Percentiles rank a stretch among this genome's conserved stretches.
Conservation (phyloP, 2,329 filamentous ascomycete species). For the Daldinia eschscholtzii region DNA sequence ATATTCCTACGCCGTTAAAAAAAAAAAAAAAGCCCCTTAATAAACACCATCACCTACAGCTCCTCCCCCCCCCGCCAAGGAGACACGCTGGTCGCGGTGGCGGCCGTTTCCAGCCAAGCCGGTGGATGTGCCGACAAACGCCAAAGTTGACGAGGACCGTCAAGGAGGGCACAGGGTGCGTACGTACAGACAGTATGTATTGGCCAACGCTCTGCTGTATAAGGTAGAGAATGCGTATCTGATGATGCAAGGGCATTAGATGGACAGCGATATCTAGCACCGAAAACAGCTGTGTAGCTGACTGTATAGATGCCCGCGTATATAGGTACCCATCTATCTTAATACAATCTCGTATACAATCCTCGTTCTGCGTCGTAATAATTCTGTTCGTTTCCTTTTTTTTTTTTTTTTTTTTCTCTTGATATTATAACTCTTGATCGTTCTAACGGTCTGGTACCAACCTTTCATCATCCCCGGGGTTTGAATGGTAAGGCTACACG, state of each 20-base stretch:
- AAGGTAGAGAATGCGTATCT: not conserved
- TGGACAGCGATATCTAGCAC: not conserved
- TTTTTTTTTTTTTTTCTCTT: not conserved
- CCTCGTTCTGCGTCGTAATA: not conserved
- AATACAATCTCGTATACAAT: not conserved
- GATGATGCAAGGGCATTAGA: not conserved
- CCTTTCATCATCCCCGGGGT: not conserved
- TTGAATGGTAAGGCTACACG: not conserved
- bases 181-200: not conserved
- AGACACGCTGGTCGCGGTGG: constrained; percentile 5
- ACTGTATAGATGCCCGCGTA: not conserved
- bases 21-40: constrained; percentile 6
- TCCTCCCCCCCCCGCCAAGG: not conserved
- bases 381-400: not conserved
- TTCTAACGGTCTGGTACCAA: not conserved
- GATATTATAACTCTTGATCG: not conserved
- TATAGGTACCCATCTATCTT: not conserved
- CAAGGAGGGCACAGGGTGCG: not conserved
- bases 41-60: not conserved
- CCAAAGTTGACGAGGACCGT: constrained; percentile 13
- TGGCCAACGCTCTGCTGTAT: not conserved
- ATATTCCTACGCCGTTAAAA: constrained; percentile 10
- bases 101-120: constrained; percentile 21
- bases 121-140: constrained; percentile 8
- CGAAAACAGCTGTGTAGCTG: not conserved